phyloP scores from a whole-genome alignment of 2,329 filamentous ascomycete species.

The Davidsoniella neocaledoniae region DNA sequence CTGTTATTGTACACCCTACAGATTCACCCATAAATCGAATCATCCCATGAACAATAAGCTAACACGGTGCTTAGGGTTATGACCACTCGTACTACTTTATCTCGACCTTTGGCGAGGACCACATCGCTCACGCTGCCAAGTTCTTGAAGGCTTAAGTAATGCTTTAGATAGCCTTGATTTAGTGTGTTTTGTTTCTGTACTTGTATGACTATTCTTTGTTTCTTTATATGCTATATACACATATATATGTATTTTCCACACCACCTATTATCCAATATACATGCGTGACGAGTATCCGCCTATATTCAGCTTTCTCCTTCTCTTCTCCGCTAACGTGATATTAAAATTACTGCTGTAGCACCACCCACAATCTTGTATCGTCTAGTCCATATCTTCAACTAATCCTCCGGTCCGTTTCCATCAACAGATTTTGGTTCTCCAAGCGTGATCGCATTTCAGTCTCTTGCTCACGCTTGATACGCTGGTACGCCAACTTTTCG shows the following conservation, averaged over 20 bases:
- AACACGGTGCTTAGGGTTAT: conserved; percentile 43
- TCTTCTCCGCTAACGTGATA: too few species aligned
- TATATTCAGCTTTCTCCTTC: too few species aligned
- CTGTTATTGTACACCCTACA: not conserved
- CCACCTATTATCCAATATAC: too few species aligned
- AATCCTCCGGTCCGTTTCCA: conserved; percentile 29
- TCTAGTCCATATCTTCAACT: conserved; percentile 24
- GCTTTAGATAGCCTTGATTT: not conserved
- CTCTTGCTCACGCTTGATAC: conserved; percentile 53
- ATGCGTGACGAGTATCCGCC: too few species aligned
- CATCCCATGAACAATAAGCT: not conserved
- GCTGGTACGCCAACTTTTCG: conserved; percentile 68
- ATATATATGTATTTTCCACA: too few species aligned
- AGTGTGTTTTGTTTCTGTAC: not conserved
- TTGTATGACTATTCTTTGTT: not conserved
- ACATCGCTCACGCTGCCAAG: conserved; percentile 83
- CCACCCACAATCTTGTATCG: too few species aligned
- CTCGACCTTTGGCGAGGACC: conserved; percentile 74
- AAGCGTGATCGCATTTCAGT: conserved; percentile 30
- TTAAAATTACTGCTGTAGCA: too few species aligned
- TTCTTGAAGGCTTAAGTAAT: conserved; percentile 32
- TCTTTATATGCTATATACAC: too few species aligned
- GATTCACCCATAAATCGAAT: not conserved
- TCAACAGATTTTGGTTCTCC: conserved; percentile 24
- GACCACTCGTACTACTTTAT: conserved; percentile 98